Evolutionary conservation across 257 asterid species (phyloP).

Genomic region (Leptodermis oblonga): DNA sequence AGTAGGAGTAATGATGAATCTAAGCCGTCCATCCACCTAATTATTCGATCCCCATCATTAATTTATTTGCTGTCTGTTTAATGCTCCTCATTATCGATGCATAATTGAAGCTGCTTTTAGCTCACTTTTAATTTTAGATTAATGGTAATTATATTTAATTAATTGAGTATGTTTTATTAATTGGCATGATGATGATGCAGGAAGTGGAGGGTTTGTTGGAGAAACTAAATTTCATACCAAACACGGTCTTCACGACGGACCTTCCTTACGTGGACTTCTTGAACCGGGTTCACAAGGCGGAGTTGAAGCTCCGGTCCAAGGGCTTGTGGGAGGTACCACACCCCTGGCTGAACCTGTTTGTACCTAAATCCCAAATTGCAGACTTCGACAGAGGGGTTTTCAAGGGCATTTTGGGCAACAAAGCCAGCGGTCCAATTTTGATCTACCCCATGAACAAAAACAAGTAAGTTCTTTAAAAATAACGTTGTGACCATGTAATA

Average conservation of each 20-base stretch:
- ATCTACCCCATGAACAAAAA: conserved; percentile 79
- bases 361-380: conserved; percentile 62
- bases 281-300: conserved; percentile 90
- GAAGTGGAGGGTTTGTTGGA: conserved; percentile 47
- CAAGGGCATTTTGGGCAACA: conserved; percentile 67
- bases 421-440: conserved; percentile 74
- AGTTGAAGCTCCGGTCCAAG: conserved; percentile 62
- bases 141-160: not conserved
- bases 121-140: not conserved
- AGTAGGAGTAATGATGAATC: not conserved
- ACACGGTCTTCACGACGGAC: conserved; percentile 59
- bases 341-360: conserved; percentile 82
- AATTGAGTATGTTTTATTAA: too few relatives aligned
- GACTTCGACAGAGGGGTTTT: conserved; percentile 72
- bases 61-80: too few relatives aligned
- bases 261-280: conserved; percentile 63
- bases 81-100: not conserved
- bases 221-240: conserved; percentile 52
- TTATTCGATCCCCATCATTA: not conserved
- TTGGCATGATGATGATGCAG: too few relatives aligned
- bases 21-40: conserved; percentile 7
- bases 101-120: not conserved
- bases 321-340: conserved; percentile 86
- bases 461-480: conserved; percentile 58
- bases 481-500: too few relatives aligned